Evolutionary conservation across 441 rosid genomes (phyloP), one percentile per base, ranked within the genome.

Genomic region (Populus hybrid): DNA sequence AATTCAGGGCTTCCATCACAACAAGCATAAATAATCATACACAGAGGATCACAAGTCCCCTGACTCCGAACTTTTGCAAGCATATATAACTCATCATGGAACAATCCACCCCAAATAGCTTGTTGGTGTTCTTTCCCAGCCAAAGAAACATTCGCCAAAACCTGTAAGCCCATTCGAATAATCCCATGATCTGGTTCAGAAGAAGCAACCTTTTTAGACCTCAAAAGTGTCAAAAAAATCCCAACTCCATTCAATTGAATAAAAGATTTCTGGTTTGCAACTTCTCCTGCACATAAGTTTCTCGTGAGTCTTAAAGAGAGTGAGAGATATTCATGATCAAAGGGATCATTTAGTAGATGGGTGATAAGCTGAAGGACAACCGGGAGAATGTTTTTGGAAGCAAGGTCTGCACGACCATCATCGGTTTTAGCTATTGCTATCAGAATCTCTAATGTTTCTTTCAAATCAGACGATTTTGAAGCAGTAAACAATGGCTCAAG

Each of bases 261-360:
- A 81, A 93, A 92, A n/a, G 84, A 81, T 72, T 82, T 76, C 84
- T 92, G 95, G 83, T 91, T 90, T 12, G 69, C 46, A 54, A 76
- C n/a, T 54, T 92, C 98, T 18, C 97, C 95, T 3, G 98, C 97
- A 78, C 93, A 92, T 4, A 93, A 85, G 80, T 92, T 95, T 16
- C 98, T 87, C 36, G 89, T 85, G 81, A 95, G 84, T 77, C 88
- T 95, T 7, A 89, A 69, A 42, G 90, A 82, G 67, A 86, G 89
- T 2, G 66, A 16, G 20, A 92, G 88, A 59, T 76, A 79, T 40
- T 81, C 76, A 36, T 77, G 81, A 32, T 78, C 67, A 69, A 88
- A 79, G 3, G 83, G 71, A 50, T 78, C 74, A 28, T 78, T 78
- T 18, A 88, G 82, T 66, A 83, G 87, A 69, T 79, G 83, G 71